Evolutionary conservation across 768 basidiomycete species (phyloP).

Genomic region (Cystobasidium ongulense): DNA sequence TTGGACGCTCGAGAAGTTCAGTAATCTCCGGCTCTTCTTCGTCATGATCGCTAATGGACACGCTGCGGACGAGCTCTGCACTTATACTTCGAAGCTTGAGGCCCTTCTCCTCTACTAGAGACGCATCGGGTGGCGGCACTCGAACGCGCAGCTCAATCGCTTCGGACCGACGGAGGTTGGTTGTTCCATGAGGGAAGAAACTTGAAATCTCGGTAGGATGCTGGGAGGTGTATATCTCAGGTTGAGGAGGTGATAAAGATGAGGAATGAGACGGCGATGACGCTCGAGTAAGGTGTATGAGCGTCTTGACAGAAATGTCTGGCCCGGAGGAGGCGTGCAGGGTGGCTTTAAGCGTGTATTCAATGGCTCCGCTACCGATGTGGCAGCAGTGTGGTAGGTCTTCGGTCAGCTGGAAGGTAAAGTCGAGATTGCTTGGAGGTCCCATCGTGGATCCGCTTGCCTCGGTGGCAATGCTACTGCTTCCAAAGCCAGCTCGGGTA

Average conservation of each 20-base stretch:
- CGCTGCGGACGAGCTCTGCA: conserved; percentile 62
- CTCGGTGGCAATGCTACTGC: neutral
- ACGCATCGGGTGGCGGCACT: conserved; percentile 63
- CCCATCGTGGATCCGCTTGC: neutral
- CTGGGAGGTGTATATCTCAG: conserved; percentile 57
- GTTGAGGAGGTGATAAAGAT: conserved; percentile 59
- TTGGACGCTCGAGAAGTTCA: neutral
- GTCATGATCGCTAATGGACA: conserved; percentile 28
- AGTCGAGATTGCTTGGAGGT: conserved; percentile 25
- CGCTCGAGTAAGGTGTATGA: conserved; percentile 37
- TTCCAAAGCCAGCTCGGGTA: neutral
- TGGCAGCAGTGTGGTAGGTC: conserved; percentile 78
- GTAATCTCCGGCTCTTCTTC: neutral
- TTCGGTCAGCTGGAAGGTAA: conserved; percentile 62
- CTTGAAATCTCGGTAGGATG: conserved; percentile 18
- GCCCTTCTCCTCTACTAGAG: conserved; percentile 62
- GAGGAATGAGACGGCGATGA: conserved; percentile 32
- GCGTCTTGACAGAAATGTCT: conserved; percentile 35
- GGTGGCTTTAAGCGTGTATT: conserved; percentile 62
- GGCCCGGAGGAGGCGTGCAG: conserved; percentile 48
- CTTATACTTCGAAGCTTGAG: conserved; percentile 70
- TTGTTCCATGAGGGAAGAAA: conserved; percentile 21
- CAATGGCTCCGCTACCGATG: conserved; percentile 64
- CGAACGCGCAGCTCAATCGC: conserved; percentile 70
- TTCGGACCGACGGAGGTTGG: conserved; percentile 59